Base-by-base conservation (phyloP, 345 rosid genomes). In the Pseudoturritis turrita region DNA sequence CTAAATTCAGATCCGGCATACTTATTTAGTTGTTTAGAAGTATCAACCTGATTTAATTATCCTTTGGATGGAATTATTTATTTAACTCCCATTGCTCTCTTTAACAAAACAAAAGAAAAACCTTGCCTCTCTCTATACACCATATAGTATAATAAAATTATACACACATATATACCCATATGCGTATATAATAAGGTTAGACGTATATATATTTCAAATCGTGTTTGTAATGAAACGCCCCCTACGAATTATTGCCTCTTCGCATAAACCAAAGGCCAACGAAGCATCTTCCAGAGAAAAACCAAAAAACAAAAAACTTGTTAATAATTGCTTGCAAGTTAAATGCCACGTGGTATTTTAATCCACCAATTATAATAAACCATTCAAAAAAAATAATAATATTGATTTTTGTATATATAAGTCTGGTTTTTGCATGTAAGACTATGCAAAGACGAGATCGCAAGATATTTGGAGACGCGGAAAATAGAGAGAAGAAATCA, bases 221-320 rank as follows among this genome's bases (percentile, higher is more conserved):
- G 29, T 58, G 28, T 31, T 37, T 39, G 31, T 26, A 47, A 45
- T 55, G 18, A 73, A 75, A 70, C 23, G 71, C 12, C 71, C 79
- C 71, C 14, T 14, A 11, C 11, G 52, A 4, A 63, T 33, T 52
- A 70, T 44, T 76, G 75, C 40, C 79, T 49, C 71, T 76, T 56
- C 75, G 36, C 4, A 21, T 29, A 70, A 46, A 46, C 75, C 79
- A 70, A 76, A 41, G 52, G 71, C 79, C 79, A 70, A 37, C 65
- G 59, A 62, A 70, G 61, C 66, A 62, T 70, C 35, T 61, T 75
- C 45, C 54, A 37, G 62, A 59, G 15, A 39, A 13, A 12, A 39
- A 25, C 1, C n/a, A n/a, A n/a, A n/a, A 31, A 9, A 22, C 3
- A 29, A 55, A 44, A 17, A 18, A 18, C 12, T 65, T 49, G 53